These are phyloP conservation scores for Tulasnella sp. DNA, from an alignment of 768 basidiomycete species.

Conservation along the genomic window DNA sequence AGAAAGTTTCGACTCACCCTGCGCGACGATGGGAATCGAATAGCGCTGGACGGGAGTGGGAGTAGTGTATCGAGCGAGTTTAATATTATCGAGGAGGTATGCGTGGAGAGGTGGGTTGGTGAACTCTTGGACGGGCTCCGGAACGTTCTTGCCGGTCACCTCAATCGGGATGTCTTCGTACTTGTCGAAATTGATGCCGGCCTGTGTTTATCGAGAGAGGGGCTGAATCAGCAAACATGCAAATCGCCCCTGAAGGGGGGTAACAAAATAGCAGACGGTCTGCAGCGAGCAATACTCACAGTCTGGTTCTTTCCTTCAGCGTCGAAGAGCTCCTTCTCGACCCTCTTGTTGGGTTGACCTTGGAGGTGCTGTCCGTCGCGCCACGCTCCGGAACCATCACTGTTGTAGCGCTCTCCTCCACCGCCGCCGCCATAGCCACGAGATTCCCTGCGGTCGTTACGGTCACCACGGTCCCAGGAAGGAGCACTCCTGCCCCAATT, in stretches of 20 bases:
- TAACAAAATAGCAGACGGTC: not conserved
- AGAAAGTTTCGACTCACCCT: conserved; percentile 40
- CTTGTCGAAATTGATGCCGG: conserved; percentile 99
- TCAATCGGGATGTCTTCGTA: conserved; percentile 99
- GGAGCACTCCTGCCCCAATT: conserved; percentile 16
- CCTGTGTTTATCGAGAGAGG: conserved; percentile 37
- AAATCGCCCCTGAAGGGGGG: conserved; percentile 44
- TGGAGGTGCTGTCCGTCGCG: conserved; percentile 81
- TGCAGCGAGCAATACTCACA: not conserved
- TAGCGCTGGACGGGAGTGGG: conserved; percentile 99
- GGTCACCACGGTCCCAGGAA: conserved; percentile 27
- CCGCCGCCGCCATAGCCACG: not conserved
- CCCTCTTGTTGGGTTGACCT: conserved; percentile 77
- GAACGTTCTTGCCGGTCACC: conserved; percentile 95
- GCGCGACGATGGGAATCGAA: conserved; percentile 96
- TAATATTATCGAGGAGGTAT: conserved; percentile 92
- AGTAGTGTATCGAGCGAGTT: conserved; percentile 84
- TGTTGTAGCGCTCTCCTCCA: conserved; percentile 35
- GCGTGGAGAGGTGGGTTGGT: conserved; percentile 86
- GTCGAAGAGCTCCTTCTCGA: conserved; percentile 96
- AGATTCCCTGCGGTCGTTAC: not conserved
- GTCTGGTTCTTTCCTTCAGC: conserved; percentile 6
- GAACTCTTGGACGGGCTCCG: conserved; percentile 87
- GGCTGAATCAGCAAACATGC: conserved; percentile 82
- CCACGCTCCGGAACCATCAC: conserved; percentile 66